phyloP scores from a whole-genome alignment of 2,329 filamentous ascomycete species.

The Neocucurbitaria cava region DNA sequence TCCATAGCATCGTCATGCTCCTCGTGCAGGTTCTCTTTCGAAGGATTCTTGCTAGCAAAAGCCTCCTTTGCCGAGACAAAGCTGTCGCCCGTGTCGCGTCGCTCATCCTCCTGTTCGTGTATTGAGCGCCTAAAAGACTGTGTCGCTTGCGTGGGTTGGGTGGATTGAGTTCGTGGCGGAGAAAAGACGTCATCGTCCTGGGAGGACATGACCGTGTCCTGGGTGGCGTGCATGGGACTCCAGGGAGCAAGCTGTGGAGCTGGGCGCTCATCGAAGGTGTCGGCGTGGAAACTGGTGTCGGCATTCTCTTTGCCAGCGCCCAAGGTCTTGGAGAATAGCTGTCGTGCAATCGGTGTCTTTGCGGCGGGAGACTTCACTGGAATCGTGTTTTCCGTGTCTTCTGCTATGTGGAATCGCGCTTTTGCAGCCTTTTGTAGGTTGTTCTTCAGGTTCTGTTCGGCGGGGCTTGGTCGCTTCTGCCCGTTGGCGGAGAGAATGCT shows the following conservation, averaged over 20 bases:
- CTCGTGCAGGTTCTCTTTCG: conserved; percentile 32
- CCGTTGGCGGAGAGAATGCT: conserved; percentile 57
- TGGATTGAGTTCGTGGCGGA: conserved; percentile 39
- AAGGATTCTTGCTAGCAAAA: conserved; percentile 40
- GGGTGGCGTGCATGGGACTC: conserved; percentile 34
- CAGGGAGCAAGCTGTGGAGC: conserved; percentile 26
- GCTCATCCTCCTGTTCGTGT: conserved; percentile 26
- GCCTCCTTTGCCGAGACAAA: conserved; percentile 59
- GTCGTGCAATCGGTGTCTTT: conserved; percentile 36
- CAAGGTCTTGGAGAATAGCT: conserved; percentile 36
- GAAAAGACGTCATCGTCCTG: conserved; percentile 42
- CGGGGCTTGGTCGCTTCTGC: conserved; percentile 58
- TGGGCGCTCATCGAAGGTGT: conserved; percentile 51
- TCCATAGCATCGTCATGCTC: conserved; percentile 38
- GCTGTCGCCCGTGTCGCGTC: conserved; percentile 51
- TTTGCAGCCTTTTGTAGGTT: conserved; percentile 61
- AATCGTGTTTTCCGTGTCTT: conserved; percentile 55
- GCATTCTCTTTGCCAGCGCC: conserved; percentile 39
- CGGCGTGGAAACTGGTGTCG: conserved; percentile 26
- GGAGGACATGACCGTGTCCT: conserved; percentile 37
- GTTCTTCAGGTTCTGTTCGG: conserved; percentile 59
- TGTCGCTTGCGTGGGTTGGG: conserved; percentile 41
- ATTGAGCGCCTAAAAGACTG: conserved; percentile 37
- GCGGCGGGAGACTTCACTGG: conserved; percentile 30
- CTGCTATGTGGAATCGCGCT: conserved; percentile 66